phyloP scores from a whole-genome alignment of 331 rosid genomes.

The Malus hybrid region DNA sequence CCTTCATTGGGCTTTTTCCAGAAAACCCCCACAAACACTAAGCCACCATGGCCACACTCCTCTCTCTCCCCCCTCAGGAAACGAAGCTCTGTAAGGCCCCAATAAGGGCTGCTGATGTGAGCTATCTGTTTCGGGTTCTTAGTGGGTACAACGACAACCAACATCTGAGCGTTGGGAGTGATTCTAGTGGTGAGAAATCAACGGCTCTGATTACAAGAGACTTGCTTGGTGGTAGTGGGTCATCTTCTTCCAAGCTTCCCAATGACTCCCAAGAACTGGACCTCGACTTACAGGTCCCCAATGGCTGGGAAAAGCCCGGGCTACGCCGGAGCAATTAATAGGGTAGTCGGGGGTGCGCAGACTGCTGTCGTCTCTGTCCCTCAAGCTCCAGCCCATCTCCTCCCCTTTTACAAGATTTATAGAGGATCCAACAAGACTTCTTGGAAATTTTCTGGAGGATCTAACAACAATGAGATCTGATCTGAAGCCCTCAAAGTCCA shows the following conservation, averaged over 20 bases:
- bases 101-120: constrained; percentile 85
- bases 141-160: constrained; percentile 64
- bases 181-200: constrained; percentile 51
- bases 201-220: constrained; percentile 81
- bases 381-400: too few species aligned
- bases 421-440: too few species aligned
- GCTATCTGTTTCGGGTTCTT: constrained; percentile 57
- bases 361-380: too few species aligned
- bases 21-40: too few species aligned
- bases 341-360: too few species aligned
- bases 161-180: constrained; percentile 57
- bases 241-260: constrained; percentile 22
- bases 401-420: too few species aligned
- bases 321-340: too few species aligned
- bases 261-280: constrained; percentile 79
- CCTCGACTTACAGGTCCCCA: constrained; percentile 94
- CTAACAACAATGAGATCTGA: neutral
- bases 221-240: constrained; percentile 64
- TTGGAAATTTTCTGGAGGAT: neutral
- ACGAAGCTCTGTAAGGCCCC: neutral
- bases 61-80: neutral
- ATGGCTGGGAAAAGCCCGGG: constrained; percentile 90
- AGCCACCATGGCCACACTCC: too few species aligned
- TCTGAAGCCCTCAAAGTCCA: constrained; percentile 6
- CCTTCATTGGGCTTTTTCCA: too few species aligned